Percentiles rank a stretch among this genome's conserved stretches.
These are phyloP conservation scores for Fusarium penzigii DNA, from an alignment of 2,329 filamentous ascomycete species.

Conservation along the genomic window DNA sequence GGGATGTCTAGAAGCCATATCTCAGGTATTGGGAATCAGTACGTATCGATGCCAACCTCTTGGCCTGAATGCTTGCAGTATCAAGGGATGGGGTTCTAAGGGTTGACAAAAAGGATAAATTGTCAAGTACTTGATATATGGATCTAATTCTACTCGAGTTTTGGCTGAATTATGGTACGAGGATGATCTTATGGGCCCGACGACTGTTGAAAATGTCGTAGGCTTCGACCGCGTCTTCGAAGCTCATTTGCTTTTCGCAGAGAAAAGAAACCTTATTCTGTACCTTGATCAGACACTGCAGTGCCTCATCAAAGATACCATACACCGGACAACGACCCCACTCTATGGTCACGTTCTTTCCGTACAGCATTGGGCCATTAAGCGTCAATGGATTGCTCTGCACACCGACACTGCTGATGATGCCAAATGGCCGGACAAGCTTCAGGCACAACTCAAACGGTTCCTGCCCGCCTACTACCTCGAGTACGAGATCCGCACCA, in stretches of 20 bases:
- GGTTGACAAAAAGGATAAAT: too few relatives aligned
- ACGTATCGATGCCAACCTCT: too few relatives aligned
- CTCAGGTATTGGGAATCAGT: too few relatives aligned
- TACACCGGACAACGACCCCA: conserved; percentile 73
- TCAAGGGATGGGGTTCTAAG: too few relatives aligned
- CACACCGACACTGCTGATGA: conserved; percentile 70
- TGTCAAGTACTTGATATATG: too few relatives aligned
- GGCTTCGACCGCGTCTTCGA: conserved; percentile 6
- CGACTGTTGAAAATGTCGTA: conserved; percentile 8
- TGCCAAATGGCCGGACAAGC: conserved; percentile 63
- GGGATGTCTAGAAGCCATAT: too few relatives aligned
- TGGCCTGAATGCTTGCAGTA: too few relatives aligned
- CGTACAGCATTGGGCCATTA: conserved; percentile 59
- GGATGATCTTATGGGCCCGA: conserved; percentile 6
- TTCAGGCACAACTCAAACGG: conserved; percentile 68
- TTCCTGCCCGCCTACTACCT: conserved; percentile 68
- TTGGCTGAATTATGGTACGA: too few relatives aligned
- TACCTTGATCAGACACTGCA: conserved; percentile 2
- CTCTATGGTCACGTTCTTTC: conserved; percentile 66
- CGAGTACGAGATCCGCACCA: conserved; percentile 80
- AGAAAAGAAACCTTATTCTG: conserved; percentile 7
- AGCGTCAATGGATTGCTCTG: conserved; percentile 69
- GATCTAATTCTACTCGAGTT: too few relatives aligned
- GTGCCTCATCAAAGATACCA: conserved; percentile 30
- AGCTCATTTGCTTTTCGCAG: conserved; percentile 6